Evolutionary conservation across 345 rosid genomes (phyloP).

Genomic region (Camelina sativa): DNA sequence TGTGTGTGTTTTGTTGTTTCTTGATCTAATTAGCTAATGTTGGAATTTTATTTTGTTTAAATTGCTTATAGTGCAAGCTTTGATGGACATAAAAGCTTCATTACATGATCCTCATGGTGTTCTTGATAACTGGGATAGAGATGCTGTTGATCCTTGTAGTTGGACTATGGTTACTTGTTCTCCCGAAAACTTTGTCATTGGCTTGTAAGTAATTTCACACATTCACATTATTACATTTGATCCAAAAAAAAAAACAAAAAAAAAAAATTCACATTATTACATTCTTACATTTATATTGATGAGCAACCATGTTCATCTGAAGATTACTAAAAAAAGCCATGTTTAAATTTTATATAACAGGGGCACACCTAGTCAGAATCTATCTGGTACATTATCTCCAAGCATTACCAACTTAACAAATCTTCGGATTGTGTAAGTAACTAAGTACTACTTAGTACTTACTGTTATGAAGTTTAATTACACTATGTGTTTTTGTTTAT

Average conservation of each 20-base stretch:
- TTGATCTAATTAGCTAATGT: conserved; percentile 34
- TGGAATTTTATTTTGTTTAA: background rate
- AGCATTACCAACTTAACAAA: conserved; percentile 87
- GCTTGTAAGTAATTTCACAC: conserved; percentile 60
- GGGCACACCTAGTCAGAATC: conserved; percentile 87
- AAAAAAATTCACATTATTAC: background rate
- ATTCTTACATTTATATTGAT: background rate
- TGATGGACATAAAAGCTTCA: conserved; percentile 76
- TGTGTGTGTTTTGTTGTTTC: background rate
- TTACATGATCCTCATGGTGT: conserved; percentile 87
- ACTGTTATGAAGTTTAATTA: background rate
- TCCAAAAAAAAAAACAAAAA: no score
- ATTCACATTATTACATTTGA: background rate
- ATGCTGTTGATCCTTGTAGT: conserved; percentile 97
- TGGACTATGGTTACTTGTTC: conserved; percentile 98
- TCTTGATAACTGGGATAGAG: conserved; percentile 88
- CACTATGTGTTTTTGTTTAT: background rate
- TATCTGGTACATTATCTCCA: conserved; percentile 86
- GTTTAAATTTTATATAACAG: conserved; percentile 46
- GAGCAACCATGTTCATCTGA: background rate
- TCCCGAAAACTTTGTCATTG: conserved; percentile 70
- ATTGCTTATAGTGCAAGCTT: conserved; percentile 70
- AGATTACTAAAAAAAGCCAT: background rate
- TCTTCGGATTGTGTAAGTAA: conserved; percentile 87
- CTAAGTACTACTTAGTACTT: no score